Evolutionary conservation across 2,329 filamentous ascomycete genomes (phyloP).

Genomic region (Aspergillus novoparasiticus): DNA sequence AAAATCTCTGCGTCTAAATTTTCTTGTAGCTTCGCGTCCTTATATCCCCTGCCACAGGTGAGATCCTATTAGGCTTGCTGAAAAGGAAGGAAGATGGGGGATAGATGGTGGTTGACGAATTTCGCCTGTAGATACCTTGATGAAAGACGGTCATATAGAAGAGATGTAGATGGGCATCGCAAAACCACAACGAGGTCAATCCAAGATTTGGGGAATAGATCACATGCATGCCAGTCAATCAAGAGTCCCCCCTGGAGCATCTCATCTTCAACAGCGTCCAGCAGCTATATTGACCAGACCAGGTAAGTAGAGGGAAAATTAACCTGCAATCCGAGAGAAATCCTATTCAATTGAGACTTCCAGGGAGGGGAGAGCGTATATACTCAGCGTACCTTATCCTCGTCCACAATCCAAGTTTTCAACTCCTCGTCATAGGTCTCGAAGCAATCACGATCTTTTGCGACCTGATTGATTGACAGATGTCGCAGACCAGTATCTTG

Average conservation of each 20-base stretch:
- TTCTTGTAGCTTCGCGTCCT: slow-evolving; percentile 86
- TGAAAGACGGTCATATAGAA: slow-evolving; percentile 81
- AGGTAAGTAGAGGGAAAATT: slow-evolving; percentile 13
- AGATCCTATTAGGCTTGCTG: slow-evolving; percentile 6
- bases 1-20: slow-evolving; percentile 98
- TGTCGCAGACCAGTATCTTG: slow-evolving; percentile 76
- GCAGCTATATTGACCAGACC: slow-evolving; percentile 52
- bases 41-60: slow-evolving; percentile 65
- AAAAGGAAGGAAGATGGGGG: neutral
- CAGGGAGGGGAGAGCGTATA: neutral
- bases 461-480: slow-evolving; percentile 84
- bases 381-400: slow-evolving; percentile 73
- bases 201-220: slow-evolving; percentile 90
- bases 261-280: slow-evolving; percentile 87
- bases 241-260: slow-evolving; percentile 78
- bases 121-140: slow-evolving; percentile 57
- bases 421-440: slow-evolving; percentile 86
- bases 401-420: slow-evolving; percentile 90
- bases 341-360: neutral
- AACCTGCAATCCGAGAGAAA: neutral
- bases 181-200: slow-evolving; percentile 94
- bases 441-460: slow-evolving; percentile 84
- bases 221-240: slow-evolving; percentile 98
- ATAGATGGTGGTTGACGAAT: neutral
- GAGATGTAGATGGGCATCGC: slow-evolving; percentile 71